Evolutionary conservation across 495 filamentous ascomycete genomes (phyloP).

Genomic region (Aspergillus nanangensis): DNA sequence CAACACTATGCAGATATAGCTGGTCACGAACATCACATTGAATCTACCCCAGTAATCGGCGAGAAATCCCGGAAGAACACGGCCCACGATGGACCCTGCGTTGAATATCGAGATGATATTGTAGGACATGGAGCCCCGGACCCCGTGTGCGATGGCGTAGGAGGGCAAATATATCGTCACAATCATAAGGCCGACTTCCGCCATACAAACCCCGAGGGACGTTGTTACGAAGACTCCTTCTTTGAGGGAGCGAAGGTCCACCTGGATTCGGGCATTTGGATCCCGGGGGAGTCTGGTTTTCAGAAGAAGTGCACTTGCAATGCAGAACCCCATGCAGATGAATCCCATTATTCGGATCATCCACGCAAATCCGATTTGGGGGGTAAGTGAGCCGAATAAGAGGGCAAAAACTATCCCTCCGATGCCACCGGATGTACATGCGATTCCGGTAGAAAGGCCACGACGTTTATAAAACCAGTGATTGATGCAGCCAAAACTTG

Average conservation of each 20-base stretch:
- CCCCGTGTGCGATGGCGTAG: constrained; percentile 16
- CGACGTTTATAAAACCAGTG: constrained; percentile 64
- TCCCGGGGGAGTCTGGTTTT: constrained; percentile 52
- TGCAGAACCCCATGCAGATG: constrained; percentile 35
- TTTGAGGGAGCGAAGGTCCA: constrained; percentile 42
- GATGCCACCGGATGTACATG: constrained; percentile 11
- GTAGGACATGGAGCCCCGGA: constrained; percentile 21
- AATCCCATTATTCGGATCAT: constrained; percentile 27
- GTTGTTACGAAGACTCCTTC: constrained; percentile 50
- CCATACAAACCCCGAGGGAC: constrained; percentile 20
- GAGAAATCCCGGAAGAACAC: constrained; percentile 26
- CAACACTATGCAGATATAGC: constrained; percentile 13
- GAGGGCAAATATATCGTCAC: constrained; percentile 22
- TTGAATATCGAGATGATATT: constrained; percentile 29
- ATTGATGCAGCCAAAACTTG: constrained; percentile 48
- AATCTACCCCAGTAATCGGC: constrained; percentile 27
- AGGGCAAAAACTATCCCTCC: constrained; percentile 49
- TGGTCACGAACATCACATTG: constrained; percentile 25
- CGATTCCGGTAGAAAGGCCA: constrained; percentile 44
- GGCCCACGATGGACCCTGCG: constrained; percentile 35
- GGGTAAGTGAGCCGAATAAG: constrained; percentile 18
- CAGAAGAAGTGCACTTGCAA: constrained; percentile 54
- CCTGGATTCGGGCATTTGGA: background rate
- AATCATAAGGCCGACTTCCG: constrained; percentile 18
- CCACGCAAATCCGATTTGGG: constrained; percentile 29